Evolutionary conservation across 2,329 filamentous ascomycete species (phyloP), one percentile per base, ranked within the genome.

Genomic region (Eutypa lata): DNA sequence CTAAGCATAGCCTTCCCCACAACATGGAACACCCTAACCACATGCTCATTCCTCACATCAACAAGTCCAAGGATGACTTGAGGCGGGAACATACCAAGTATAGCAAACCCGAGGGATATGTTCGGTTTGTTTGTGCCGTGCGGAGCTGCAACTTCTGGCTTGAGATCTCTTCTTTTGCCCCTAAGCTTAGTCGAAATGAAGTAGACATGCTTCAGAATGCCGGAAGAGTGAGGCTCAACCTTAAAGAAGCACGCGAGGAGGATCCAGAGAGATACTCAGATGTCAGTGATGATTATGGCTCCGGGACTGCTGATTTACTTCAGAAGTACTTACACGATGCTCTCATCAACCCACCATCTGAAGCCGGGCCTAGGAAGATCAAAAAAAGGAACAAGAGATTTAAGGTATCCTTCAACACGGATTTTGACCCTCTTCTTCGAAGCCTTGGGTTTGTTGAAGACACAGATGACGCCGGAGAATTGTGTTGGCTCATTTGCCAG

Each of bases 341-440:
- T 6, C 68, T 79, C 3, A 70, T 74, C 1, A 64, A 66, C 2
- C 65, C 66, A 1, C 68, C 35, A 16, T 16, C 69, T 35, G 68
- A 70, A 8, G 64, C 64, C 0, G 57, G 54, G 2, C 54, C 63
- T 0, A 68, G 76, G 44, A 77, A 69, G 48, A 82, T 84, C 35
- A 79, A 80, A 2, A 78, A 78, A 50, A 69, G 80, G 1, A 84
- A 84, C 58, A 83, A 83, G 62, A 74, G 77, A 14, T 84, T 83
- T 51, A 68, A 69, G 24, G 76, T 82, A 2, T 70, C 81, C 7
- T 83, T 84, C 52, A 78, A 80, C 0, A 70, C 71, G 4, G 74
- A 76, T 3, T 79, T 78, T 48, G 75, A 77, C 45, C 62, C 66
- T 21, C 71, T 84, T 13, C 79, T 83, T 58, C 68, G 66, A 14